Evolutionary conservation across 345 rosid species (phyloP), one percentile per base, ranked within the genome.

Genomic region (Lepidium sativum): DNA sequence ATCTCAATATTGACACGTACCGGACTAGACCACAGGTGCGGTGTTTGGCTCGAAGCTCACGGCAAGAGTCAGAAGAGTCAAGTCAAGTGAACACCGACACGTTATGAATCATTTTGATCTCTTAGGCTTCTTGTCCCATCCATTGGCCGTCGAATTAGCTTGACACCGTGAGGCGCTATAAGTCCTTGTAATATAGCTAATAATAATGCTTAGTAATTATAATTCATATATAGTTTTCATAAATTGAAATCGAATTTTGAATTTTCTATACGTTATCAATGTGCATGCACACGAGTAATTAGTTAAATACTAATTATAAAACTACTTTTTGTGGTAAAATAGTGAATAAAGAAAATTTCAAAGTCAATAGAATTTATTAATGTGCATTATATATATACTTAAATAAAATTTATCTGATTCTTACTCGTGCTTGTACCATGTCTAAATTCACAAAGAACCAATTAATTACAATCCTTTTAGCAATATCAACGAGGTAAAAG

Each of bases 11-110:
- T 21, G 59, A 55, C 69, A 71, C 64, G 44, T 66, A 63, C 54
- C 13, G 45, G 16, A 34, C 47, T 61, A 60, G 68, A 38, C 56
- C 42, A 29, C 34, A 27, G 17, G 43, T 27, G 63, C 44, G 63
- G 56, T 35, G 68, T 27, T 45, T 43, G 75, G 75, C 64, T 54
- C 69, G 58, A 63, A 29, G 69, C 69, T 27, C 31, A 63, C 34
- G 50, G 54, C 50, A 52, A 63, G 27, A 54, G 45, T 27, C 35
- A 37, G 49, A 45, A 10, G 63, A 54, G 63, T 63, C 69, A 44
- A 45, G 47, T 70, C 52, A 39, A 34, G 43, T 52, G 14, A 29
- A 41, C 7, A 41, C 9, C 38, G 74, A 69, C 62, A 69, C 45
- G 54, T 43, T 61, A 8, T 8, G 39, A 37, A 61, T 42, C 57